phyloP scores from a whole-genome alignment of 768 basidiomycete genomes.

The Gymnopilus dilepis region DNA sequence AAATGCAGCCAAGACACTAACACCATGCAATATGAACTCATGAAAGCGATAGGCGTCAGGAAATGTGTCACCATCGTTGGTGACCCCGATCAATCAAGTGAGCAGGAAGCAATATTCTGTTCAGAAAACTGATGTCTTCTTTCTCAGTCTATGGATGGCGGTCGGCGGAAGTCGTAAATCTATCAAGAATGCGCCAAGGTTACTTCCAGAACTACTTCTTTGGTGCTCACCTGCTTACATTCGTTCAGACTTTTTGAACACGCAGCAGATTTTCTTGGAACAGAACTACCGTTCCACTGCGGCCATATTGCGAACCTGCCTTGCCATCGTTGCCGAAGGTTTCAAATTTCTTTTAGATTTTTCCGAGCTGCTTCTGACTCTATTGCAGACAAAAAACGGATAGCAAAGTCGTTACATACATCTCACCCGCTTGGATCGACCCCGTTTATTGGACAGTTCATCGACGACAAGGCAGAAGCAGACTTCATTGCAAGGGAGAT shows the following conservation, averaged over 20 bases:
- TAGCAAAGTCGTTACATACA: slow-evolving; percentile 75
- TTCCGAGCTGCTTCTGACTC: background rate
- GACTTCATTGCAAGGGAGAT: slow-evolving; percentile 77
- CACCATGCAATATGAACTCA: slow-evolving; percentile 78
- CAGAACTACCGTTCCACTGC: slow-evolving; percentile 88
- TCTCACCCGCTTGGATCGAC: slow-evolving; percentile 65
- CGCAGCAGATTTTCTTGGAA: slow-evolving; percentile 76
- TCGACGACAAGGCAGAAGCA: slow-evolving; percentile 67
- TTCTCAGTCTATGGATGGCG: slow-evolving; percentile 83
- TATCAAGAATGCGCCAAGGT: slow-evolving; percentile 75
- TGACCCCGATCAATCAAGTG: slow-evolving; percentile 91
- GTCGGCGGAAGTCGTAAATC: slow-evolving; percentile 77
- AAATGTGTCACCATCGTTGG: slow-evolving; percentile 81
- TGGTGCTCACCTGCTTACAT: background rate
- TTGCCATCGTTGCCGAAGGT: slow-evolving; percentile 88
- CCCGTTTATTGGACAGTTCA: slow-evolving; percentile 61
- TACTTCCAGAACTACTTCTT: background rate
- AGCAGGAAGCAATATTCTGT: background rate
- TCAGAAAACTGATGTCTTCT: background rate
- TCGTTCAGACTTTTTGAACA: slow-evolving; percentile 63
- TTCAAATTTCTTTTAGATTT: slow-evolving; percentile 12
- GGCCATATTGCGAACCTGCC: slow-evolving; percentile 70
- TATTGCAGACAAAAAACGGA: slow-evolving; percentile 68
- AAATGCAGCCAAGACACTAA: slow-evolving; percentile 76
- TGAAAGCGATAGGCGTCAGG: slow-evolving; percentile 64